Base-by-base conservation (phyloP, 106 monocot genomes). In the Gastrodia elata region DNA sequence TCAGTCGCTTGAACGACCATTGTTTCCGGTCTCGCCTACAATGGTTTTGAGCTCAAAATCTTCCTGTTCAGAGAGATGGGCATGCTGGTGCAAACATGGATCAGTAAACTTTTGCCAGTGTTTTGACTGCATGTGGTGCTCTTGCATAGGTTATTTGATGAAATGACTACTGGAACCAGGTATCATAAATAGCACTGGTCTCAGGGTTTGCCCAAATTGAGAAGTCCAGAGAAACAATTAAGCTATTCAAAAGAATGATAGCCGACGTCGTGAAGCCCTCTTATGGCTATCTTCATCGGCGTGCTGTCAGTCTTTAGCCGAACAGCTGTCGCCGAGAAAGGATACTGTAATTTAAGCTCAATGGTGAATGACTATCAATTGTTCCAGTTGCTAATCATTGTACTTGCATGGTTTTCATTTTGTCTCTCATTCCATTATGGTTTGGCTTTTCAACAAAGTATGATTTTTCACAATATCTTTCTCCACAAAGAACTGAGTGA, bases 401-500 rank as follows among this genome's bases (percentile, higher is more conserved):
- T 70, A 91, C 90, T 52, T 93, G 93, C 73, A 88, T 91, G 83
- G 91, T 91, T 64, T n/a, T n/a, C n/a, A n/a, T n/a, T n/a, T n/a
- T n/a, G n/a, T n/a, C n/a, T n/a, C n/a, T n/a, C n/a, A n/a, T n/a
- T n/a, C n/a, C n/a, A n/a, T n/a, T n/a, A n/a, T n/a, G n/a, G n/a
- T n/a, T n/a, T n/a, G n/a, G n/a, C n/a, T n/a, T n/a, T n/a, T n/a
- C n/a, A n/a, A n/a, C n/a, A n/a, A n/a, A n/a, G n/a, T n/a, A n/a
- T n/a, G n/a, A n/a, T n/a, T n/a, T n/a, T n/a, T n/a, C n/a, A n/a
- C n/a, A n/a, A n/a, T n/a, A n/a, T n/a, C n/a, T n/a, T n/a, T n/a
- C n/a, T n/a, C n/a, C n/a, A n/a, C n/a, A n/a, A n/a, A n/a, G n/a
- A n/a, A n/a, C n/a, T n/a, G n/a, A n/a, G n/a, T n/a, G n/a, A n/a